phyloP scores from a whole-genome alignment of 2,329 filamentous ascomycete genomes.

The Plectosphaerella sp. region DNA sequence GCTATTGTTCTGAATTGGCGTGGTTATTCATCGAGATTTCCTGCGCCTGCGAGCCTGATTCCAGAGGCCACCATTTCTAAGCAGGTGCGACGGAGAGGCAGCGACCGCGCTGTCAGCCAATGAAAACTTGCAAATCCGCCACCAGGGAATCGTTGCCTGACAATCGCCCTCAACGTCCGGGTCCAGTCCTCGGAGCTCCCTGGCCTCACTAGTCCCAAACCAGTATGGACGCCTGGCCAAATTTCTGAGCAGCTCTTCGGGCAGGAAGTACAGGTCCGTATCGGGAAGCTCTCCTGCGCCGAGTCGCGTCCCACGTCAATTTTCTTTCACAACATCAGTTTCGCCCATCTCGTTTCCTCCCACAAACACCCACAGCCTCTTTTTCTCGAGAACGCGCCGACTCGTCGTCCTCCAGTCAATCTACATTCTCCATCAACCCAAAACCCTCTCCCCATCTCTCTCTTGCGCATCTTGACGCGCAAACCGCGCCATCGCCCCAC shows the following conservation, averaged over 20 bases:
- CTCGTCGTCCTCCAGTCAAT: not conserved
- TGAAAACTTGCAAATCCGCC: no score
- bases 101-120: no score
- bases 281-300: not conserved
- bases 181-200: not conserved
- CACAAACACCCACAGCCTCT: not conserved
- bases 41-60: no score
- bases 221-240: not conserved
- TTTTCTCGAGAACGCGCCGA: not conserved
- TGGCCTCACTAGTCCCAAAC: not conserved
- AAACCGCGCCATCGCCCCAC: not conserved
- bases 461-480: not conserved
- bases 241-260: conserved; percentile 2
- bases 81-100: no score
- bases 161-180: not conserved
- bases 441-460: not conserved
- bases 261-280: not conserved
- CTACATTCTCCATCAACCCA: not conserved
- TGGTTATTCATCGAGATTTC: no score
- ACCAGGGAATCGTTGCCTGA: no score
- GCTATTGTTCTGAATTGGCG: no score
- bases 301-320: conserved; percentile 2
- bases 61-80: no score
- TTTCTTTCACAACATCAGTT: conserved; percentile 2
- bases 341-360: not conserved